phyloP scores from a whole-genome alignment of 108 stramenopile genomes.

The Discostella pseudostelligera region DNA sequence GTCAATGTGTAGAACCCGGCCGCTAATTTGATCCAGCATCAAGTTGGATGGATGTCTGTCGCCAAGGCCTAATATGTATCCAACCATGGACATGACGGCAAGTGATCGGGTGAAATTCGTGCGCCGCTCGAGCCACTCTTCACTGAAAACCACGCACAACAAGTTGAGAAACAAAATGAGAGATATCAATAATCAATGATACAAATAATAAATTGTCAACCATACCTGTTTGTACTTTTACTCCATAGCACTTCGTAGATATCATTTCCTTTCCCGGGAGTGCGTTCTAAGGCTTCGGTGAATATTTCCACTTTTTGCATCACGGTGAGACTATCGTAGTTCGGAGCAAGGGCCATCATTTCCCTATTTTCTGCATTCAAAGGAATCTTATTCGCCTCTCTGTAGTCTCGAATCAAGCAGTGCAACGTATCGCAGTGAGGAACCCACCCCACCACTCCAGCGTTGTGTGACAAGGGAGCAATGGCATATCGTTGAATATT shows the following conservation, averaged over 20 bases:
- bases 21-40: constrained; percentile 90
- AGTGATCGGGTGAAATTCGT: constrained; percentile 95
- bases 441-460: constrained; percentile 98
- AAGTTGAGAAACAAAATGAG: not conserved
- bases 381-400: constrained; percentile 84
- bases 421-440: constrained; percentile 98
- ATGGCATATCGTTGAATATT: constrained; percentile 95
- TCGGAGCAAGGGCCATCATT: constrained; percentile 86
- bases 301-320: constrained; percentile 99
- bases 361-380: constrained; percentile 95
- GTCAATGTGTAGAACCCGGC: constrained; percentile 96
- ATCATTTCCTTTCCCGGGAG: constrained; percentile 90
- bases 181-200: not conserved
- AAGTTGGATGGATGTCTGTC: constrained; percentile 93
- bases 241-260: constrained; percentile 96
- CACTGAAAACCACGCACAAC: constrained; percentile 29
- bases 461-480: constrained; percentile 94
- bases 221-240: constrained; percentile 81
- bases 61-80: constrained; percentile 93
- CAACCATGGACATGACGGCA: constrained; percentile 99
- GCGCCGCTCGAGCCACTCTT: constrained; percentile 96
- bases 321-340: constrained; percentile 92
- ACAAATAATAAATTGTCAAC: not conserved
- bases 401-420: constrained; percentile 92
- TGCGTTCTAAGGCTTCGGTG: constrained; percentile 80